Evolutionary conservation across 208 protist species (phyloP), one percentile per base, ranked within the genome.

Genomic region (Trypanosoma melophagium): DNA sequence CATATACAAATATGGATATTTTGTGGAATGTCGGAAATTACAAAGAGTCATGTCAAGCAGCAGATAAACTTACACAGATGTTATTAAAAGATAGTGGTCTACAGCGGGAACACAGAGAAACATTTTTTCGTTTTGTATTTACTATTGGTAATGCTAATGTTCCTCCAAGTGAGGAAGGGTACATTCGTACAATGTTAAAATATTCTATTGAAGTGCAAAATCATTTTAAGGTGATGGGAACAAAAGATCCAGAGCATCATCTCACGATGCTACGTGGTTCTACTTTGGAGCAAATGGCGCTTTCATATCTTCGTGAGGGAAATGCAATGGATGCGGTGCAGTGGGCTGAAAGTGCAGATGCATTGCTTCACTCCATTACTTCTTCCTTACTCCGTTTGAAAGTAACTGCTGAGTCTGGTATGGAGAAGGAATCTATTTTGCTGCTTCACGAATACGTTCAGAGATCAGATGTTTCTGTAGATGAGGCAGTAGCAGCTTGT

Each of bases 91-190:
- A 76, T 38, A 45, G 53, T 19, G 40, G 22, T 17, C 52, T 76
- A 60, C 62, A 45, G 41, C 62, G 57, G 0, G 56, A 74, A 12
- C 81, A 89, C 53, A 51, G 70, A 38, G 86, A 92, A 60, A 72
- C 80, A 16, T 74, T 87, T 22, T 68, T 86, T 21, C 80, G 82
- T 38, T 86, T 92, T 55, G 78, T 92, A 50, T 87, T 86, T 64
- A 65, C 74, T 3, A 61, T 63, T 31, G 79, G 65, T 0, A 68
- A 80, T 42, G 16, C 28, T 38, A 61, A 7, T 38, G 28, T 62
- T 17, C 42, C 38, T 16, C 17, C 21, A n/a, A 31, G 25, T 45
- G 57, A 58, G 7, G 70, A 76, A 45, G 19, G n/a, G n/a, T 52
- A 58, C 19, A 50, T 76, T 58, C 70, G 70, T 54, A 52, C 31